Evolutionary conservation across 345 rosid genomes (phyloP).

Genomic region (Syzygium aqueum): DNA sequence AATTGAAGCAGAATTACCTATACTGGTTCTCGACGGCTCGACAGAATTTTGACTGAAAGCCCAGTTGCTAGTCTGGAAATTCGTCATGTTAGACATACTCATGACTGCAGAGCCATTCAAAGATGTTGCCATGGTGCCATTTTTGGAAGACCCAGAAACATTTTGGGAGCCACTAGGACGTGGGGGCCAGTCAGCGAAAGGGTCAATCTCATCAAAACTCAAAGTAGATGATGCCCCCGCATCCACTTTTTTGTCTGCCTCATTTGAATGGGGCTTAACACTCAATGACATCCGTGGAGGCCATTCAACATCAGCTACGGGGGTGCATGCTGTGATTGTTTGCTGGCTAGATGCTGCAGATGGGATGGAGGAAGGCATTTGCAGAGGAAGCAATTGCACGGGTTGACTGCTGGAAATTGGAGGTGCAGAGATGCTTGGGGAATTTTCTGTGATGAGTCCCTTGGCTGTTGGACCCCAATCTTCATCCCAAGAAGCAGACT

Average conservation of each 20-base stretch:
- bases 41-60: conserved; percentile 32
- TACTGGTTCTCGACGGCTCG: conserved; percentile 31
- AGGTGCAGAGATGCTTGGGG: neutral
- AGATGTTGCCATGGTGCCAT: conserved; percentile 21
- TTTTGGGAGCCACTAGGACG: conserved; percentile 27
- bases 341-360: conserved; percentile 31
- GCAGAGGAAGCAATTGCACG: conserved; percentile 21
- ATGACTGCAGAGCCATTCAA: conserved; percentile 15
- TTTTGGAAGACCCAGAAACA: conserved; percentile 26
- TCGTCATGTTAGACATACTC: conserved; percentile 11
- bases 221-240: conserved; percentile 30
- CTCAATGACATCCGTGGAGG: conserved; percentile 58
- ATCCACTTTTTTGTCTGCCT: conserved; percentile 27
- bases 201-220: conserved; percentile 66
- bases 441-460: conserved; percentile 13
- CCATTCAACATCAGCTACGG: conserved; percentile 86
- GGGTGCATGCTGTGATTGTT: conserved; percentile 45
- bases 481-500: conserved; percentile 69
- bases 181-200: conserved; percentile 94
- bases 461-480: conserved; percentile 67
- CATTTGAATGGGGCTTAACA: conserved; percentile 12
- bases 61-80: conserved; percentile 40
- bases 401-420: conserved; percentile 14
- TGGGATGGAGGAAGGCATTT: conserved; percentile 21
- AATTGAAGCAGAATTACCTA: conserved; percentile 22